Percentiles rank a stretch among this genome's conserved stretches.
phyloP scores from a whole-genome alignment of 1,284 basidiomycete species.

The Pseudozyma sp. region DNA sequence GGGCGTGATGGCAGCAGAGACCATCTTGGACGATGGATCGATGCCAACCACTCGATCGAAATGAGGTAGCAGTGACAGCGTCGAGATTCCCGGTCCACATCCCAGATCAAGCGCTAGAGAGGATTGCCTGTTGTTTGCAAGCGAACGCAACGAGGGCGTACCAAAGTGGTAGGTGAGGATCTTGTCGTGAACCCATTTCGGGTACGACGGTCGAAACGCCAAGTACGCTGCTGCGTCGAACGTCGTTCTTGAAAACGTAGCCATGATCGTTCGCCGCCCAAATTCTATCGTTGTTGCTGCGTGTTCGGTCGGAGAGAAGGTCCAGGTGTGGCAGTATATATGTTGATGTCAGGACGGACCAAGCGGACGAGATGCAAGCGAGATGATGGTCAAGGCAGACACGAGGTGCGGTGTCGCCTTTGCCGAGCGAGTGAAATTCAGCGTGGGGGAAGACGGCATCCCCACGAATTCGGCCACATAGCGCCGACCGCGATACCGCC shows the following conservation, averaged over 20 bases:
- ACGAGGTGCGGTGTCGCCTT: too few relatives aligned
- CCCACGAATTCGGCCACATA: slow-evolving; percentile 9
- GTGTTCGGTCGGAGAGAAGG: neutral
- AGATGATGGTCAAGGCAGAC: too few relatives aligned
- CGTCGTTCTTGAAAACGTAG: slow-evolving; percentile 46
- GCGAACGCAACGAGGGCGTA: too few relatives aligned
- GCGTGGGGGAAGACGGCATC: neutral
- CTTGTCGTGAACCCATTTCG: slow-evolving; percentile 47
- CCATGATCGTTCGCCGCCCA: slow-evolving; percentile 18
- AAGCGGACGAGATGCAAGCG: neutral
- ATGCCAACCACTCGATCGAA: slow-evolving; percentile 78
- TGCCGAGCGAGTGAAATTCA: too few relatives aligned
- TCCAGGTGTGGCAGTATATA: neutral
- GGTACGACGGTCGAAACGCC: slow-evolving; percentile 51
- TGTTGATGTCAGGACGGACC: neutral
- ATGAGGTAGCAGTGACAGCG: slow-evolving; percentile 72
- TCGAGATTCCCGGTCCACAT: slow-evolving; percentile 82
- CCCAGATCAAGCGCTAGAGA: slow-evolving; percentile 76
- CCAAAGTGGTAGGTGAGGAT: slow-evolving; percentile 42
- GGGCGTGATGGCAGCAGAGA: slow-evolving; percentile 74
- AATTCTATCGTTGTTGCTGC: neutral
- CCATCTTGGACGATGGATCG: slow-evolving; percentile 82
- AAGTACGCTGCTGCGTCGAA: slow-evolving; percentile 56
- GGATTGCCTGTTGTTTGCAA: neutral
- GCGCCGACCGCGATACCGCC: slow-evolving; percentile 19